Conservation (phyloP, 2,329 filamentous ascomycete species). For the Biscogniauxia sp. region DNA sequence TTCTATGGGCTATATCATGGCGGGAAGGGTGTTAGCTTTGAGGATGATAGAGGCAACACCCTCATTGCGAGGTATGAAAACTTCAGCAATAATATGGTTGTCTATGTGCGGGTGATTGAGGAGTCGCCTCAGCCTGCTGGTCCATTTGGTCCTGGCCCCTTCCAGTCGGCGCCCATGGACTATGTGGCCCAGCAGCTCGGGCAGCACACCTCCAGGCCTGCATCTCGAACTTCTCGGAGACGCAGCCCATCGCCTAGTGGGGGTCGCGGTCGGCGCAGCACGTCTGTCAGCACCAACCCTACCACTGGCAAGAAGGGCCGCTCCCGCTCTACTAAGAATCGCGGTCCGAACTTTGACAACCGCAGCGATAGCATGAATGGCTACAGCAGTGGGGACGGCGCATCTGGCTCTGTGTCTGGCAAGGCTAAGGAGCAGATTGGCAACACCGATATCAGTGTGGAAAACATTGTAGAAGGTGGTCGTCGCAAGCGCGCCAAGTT, state of each 20-base stretch:
- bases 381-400: conserved; percentile 86
- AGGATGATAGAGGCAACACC: conserved; percentile 83
- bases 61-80: conserved; percentile 97
- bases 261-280: conserved; percentile 71
- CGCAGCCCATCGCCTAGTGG: conserved; percentile 75
- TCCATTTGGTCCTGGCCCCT: conserved; percentile 50
- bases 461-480: conserved; percentile 97
- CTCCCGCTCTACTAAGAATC: conserved; percentile 68
- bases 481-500: conserved; percentile 91
- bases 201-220: conserved; percentile 64
- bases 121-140: conserved; percentile 46
- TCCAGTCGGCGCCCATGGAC: conserved; percentile 51
- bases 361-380: conserved; percentile 65
- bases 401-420: conserved; percentile 71
- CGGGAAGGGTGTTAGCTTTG: conserved; percentile 86
- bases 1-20: conserved; percentile 94
- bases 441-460: conserved; percentile 94
- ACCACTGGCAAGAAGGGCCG: conserved; percentile 60
- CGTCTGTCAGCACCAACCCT: conserved; percentile 60
- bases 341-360: conserved; percentile 58
- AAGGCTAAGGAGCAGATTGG: conserved; percentile 83
- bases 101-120: conserved; percentile 85
- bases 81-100: conserved; percentile 85
- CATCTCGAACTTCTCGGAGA: conserved; percentile 68
- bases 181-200: conserved; percentile 51